Conservation (phyloP, 2,329 filamentous ascomycete genomes). For the Xylariaceae sp. region DNA sequence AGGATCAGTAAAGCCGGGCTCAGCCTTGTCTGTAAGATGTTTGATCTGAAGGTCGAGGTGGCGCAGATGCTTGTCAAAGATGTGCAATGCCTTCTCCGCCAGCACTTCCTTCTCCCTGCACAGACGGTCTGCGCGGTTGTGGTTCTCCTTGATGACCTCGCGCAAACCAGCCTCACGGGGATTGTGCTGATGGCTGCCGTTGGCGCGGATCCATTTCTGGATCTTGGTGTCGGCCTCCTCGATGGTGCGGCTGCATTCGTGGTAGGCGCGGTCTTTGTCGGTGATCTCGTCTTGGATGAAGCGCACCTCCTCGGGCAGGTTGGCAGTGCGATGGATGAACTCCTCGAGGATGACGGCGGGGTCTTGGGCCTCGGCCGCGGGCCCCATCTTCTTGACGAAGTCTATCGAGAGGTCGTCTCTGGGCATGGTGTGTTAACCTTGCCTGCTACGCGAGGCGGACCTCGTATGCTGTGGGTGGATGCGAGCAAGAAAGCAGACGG, state of each 20-base stretch:
- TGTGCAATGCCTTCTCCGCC: constrained; percentile 57
- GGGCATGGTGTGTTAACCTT: constrained; percentile 61
- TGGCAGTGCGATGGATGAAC: constrained; percentile 70
- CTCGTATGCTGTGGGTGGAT: constrained; percentile 10
- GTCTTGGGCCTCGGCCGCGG: constrained; percentile 55
- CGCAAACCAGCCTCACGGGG: constrained; percentile 70
- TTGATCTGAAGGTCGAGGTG: constrained; percentile 62
- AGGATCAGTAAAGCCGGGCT: constrained; percentile 58
- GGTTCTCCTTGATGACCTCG: constrained; percentile 64
- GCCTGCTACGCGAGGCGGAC: constrained; percentile 28
- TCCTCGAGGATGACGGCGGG: constrained; percentile 71
- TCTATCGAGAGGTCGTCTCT: constrained; percentile 71
- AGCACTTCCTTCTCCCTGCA: constrained; percentile 72
- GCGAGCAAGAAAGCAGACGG: neutral
- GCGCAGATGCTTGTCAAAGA: constrained; percentile 60
- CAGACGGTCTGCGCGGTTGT: constrained; percentile 63
- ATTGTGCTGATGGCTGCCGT: constrained; percentile 69
- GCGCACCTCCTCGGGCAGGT: constrained; percentile 76
- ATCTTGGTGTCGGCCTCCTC: constrained; percentile 69
- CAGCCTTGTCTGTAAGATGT: constrained; percentile 55
- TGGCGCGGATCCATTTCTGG: constrained; percentile 75
- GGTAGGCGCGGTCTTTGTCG: constrained; percentile 71
- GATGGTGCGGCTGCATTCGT: constrained; percentile 65
- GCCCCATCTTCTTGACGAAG: constrained; percentile 64
- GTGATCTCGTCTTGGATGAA: constrained; percentile 81